phyloP scores from a whole-genome alignment of 495 filamentous ascomycete genomes.

The Lepidopterella palustris region DNA sequence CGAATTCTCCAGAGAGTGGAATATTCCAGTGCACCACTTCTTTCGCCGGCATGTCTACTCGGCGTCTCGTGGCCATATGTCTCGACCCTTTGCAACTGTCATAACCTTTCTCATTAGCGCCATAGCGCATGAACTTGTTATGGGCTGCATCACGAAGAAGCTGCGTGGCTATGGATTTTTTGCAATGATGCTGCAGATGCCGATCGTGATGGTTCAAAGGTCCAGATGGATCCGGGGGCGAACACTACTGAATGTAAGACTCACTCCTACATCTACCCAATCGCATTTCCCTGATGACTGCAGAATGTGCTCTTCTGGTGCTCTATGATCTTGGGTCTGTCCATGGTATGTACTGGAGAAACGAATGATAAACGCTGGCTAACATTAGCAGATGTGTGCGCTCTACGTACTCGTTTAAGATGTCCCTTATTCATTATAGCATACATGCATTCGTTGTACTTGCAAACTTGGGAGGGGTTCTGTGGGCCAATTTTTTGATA shows the following conservation, averaged over 20 bases:
- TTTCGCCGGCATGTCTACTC: slow-evolving; percentile 91
- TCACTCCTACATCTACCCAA: background rate
- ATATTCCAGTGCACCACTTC: slow-evolving; percentile 97
- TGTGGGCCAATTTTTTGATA: background rate
- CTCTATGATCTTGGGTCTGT: slow-evolving; percentile 86
- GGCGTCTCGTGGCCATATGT: slow-evolving; percentile 66
- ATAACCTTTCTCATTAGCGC: slow-evolving; percentile 90
- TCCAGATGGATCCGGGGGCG: slow-evolving; percentile 65
- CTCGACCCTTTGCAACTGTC: slow-evolving; percentile 70
- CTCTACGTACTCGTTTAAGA: slow-evolving; percentile 27
- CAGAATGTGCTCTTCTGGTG: slow-evolving; percentile 88
- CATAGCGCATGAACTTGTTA: slow-evolving; percentile 87
- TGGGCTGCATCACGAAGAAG: slow-evolving; percentile 98
- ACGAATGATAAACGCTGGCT: no score
- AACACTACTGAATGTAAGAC: slow-evolving; percentile 64
- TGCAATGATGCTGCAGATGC: slow-evolving; percentile 92
- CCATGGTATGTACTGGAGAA: slow-evolving; percentile 67
- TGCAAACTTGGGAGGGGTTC: background rate
- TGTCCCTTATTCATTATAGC: background rate
- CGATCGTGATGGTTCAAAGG: slow-evolving; percentile 85
- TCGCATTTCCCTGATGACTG: slow-evolving; percentile 1
- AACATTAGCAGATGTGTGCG: slow-evolving; percentile 28
- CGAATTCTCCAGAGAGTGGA: slow-evolving; percentile 97
- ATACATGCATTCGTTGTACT: background rate
- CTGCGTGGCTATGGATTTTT: slow-evolving; percentile 88